Base-by-base conservation (phyloP, 495 filamentous ascomycete genomes). In the Paragyromitra xinjiangensis region DNA sequence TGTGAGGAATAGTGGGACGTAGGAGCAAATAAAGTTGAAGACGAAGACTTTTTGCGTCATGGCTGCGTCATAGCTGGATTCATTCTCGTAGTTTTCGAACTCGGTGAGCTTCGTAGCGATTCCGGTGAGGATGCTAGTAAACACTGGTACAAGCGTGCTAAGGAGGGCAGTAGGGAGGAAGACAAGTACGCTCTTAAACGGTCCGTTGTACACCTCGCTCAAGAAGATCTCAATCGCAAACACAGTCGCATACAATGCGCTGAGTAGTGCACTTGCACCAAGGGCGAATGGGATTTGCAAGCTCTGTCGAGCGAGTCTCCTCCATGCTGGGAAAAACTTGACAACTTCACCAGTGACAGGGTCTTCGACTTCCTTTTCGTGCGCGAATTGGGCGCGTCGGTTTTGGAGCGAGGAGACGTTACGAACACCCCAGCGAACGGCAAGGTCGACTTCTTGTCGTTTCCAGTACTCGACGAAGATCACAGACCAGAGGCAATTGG, bases 391-490 rank as follows among this genome's bases (percentile, higher is more conserved):
- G 29, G 90, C 87, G 63, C 94, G 86, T 53, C 91, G 92, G 11
- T 86, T 88, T 80, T 94, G 92, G 66, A 98, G 93, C 44, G 88
- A 89, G 3, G 93, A 94, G 19, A 97, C 93, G 14, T 92, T 92
- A 53, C 92, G 91, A 11, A 97, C 95, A 26, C 94, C 92, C 95
- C 95, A 99, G 56, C 93, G 90, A 44, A 97, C 90, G 24, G 92
- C 92, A 11, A 98, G 86, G 83, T 99, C 96, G 12, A 91, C 86
- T 83, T 99, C 94, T 84, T 97, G 93, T 72, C 92, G 91, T 85
- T 95, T 97, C 95, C 95, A 99, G 83, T 93, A 97, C 84, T 99
- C 95, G 50, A 97, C 91, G 80, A 99, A 98, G 24, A 94, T 85
- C 1, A 97, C 90, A 66, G 92, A 91, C 94, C 95, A 97, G 4